Evolutionary conservation across 1,284 basidiomycete genomes (phyloP).

Genomic region (Papiliotrema nemorosa): DNA sequence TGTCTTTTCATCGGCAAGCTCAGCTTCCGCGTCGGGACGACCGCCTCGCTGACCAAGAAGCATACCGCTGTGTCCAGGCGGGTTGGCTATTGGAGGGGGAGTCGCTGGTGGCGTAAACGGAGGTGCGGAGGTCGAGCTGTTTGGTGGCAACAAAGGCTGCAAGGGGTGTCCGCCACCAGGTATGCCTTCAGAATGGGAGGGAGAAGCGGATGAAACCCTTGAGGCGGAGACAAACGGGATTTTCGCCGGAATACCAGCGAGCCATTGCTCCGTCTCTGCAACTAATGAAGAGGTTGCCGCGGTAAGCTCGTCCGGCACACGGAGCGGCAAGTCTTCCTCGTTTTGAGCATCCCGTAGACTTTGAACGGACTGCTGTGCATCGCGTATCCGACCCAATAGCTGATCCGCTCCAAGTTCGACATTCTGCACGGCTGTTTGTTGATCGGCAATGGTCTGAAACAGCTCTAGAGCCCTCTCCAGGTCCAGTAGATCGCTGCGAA

Average conservation of each 20-base stretch:
- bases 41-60: no score
- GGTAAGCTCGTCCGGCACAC: not conserved
- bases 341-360: no score
- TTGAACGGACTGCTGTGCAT: no score
- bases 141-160: conserved; percentile 11
- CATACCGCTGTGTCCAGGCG: no score
- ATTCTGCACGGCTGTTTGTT: not conserved
- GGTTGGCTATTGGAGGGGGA: not conserved
- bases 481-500: not conserved
- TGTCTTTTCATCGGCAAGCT: not conserved
- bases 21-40: not conserved
- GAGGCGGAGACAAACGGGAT: not conserved
- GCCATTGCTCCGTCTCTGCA: not conserved
- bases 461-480: not conserved
- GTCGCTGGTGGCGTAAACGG: conserved; percentile 14
- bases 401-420: not conserved
- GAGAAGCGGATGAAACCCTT: no score
- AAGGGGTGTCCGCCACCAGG: not conserved
- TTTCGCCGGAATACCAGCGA: not conserved
- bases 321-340: no score
- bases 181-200: no score
- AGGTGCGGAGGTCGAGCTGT: conserved; percentile 27
- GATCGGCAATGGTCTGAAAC: not conserved
- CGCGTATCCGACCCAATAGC: not conserved
- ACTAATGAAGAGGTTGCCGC: not conserved